Evolutionary conservation across 202 grass and related monocot genomes (phyloP), one percentile per base, ranked within the genome.

Genomic region (Schoenoplectus triqueter): DNA sequence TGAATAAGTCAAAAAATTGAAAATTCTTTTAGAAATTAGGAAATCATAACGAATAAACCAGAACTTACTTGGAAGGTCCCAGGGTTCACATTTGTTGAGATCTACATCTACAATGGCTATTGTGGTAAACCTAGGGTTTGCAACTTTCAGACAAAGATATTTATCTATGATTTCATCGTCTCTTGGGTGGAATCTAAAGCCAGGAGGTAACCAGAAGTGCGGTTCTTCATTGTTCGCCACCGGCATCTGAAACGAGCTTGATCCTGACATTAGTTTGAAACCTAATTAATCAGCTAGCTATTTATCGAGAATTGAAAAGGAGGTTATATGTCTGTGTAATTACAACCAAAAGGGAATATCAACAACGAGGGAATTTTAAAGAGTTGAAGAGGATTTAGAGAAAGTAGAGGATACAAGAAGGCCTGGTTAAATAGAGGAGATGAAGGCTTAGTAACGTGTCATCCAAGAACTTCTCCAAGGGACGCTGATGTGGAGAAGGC

Each of bases 51-150:
- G 17, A 40, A 70, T 19, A 42, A 65, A 60, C 10, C 17, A 82
- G 11, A 76, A 85, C 75, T 84, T 92, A 94, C 94, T 88, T 88
- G 90, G 92, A 54, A 97, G 92, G 22, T 94, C 92, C 88, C 94
- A 89, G 45, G 94, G 94, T 86, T 97, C 94, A 73, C 70, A 87
- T 85, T 87, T 90, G 90, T 97, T 94, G 67, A 97, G 85, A 57
- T 97, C 73, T 54, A 92, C 92, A 78, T 94, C 94, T 56, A 87
- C 90, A 6, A 97, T 84, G 19, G 90, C 88, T 5, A 45, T n/a
- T 31, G 90, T 78, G 11, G 51, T 73, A 54, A 97, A 89, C 66
- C 67, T 87, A 66, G 92, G 92, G 69, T 91, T 89, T 52, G 84
- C 0, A 73, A 87, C 73, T 48, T 97, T 97, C 11, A 83, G 15